A percentile compares a stretch with the other conserved stretches of the same genome.
phyloP scores from a whole-genome alignment of 352 stramenopile genomes.

The Phytopythium oedochilum region DNA sequence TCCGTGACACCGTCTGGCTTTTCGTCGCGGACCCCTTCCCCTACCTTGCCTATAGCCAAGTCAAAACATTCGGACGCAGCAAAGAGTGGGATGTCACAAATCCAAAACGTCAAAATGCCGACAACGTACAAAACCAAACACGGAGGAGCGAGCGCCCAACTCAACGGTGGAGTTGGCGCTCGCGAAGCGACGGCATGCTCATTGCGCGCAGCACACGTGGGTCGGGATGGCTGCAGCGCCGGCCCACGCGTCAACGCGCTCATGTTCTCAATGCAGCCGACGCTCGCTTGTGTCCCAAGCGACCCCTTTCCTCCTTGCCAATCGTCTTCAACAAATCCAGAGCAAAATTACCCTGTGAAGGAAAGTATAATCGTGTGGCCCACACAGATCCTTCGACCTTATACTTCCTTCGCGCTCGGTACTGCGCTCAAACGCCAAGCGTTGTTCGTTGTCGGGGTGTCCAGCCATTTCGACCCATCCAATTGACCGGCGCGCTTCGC shows the following conservation, averaged over 20 bases:
- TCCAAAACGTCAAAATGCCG: neutral
- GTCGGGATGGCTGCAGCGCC: too few species aligned
- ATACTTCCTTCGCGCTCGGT: neutral
- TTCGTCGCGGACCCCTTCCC: neutral
- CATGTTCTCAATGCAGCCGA: too few species aligned
- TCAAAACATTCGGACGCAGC: neutral
- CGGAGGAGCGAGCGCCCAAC: too few species aligned
- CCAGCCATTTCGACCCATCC: conserved; percentile 1
- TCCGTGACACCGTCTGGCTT: neutral
- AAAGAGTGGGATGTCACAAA: neutral
- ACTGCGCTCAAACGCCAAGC: neutral
- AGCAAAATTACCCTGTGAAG: neutral
- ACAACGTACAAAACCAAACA: neutral
- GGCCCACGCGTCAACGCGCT: too few species aligned
- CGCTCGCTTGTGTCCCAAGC: too few species aligned
- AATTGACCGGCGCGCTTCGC: neutral
- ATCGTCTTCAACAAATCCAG: too few species aligned
- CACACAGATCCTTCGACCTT: neutral
- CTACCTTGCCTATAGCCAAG: neutral
- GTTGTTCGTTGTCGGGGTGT: neutral
- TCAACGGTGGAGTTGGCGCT: too few species aligned
- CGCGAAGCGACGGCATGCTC: too few species aligned
- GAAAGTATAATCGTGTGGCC: neutral
- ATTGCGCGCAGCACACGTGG: too few species aligned
- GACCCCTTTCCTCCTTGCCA: too few species aligned